phyloP scores from a whole-genome alignment of 208 protist genomes.

The Vickermania spadyakhi region DNA sequence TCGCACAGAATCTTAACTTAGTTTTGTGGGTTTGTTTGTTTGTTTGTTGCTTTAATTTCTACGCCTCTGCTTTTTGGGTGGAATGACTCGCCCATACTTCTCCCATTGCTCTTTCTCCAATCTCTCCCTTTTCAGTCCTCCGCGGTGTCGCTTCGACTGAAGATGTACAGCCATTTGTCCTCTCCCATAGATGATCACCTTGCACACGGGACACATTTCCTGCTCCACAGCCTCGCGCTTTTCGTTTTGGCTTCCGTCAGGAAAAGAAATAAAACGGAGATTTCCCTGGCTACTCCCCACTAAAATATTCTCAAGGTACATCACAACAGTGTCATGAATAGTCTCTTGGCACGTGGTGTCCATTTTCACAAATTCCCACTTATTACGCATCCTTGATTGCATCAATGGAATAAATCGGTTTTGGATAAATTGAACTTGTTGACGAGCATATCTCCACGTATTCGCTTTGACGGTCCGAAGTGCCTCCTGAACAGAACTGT shows the following conservation, averaged over 20 bases:
- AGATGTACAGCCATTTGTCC: conserved; percentile 40
- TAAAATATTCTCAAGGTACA: conserved; percentile 22
- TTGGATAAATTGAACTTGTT: conserved; percentile 70
- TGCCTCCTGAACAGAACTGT: conserved; percentile 7
- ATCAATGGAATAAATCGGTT: conserved; percentile 57
- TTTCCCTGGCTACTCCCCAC: conserved; percentile 6
- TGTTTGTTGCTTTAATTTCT: too few species aligned
- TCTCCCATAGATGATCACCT: conserved; percentile 37
- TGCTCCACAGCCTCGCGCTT: conserved; percentile 20
- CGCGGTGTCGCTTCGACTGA: conserved; percentile 54
- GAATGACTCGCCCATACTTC: conserved; percentile 46
- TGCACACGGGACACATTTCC: conserved; percentile 46
- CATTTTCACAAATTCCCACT: too few species aligned
- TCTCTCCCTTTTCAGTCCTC: conserved; percentile 25
- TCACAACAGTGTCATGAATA: too few species aligned
- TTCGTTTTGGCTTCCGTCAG: conserved; percentile 4
- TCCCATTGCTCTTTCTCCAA: conserved; percentile 44
- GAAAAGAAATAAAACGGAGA: conserved; percentile 10
- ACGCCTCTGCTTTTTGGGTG: too few species aligned
- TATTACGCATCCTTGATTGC: too few species aligned
- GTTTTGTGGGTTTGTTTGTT: too few species aligned
- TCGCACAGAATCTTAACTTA: too few species aligned
- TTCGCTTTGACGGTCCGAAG: conserved; percentile 55
- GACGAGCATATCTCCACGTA: conserved; percentile 67
- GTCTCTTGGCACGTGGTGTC: too few species aligned